A percentile compares a stretch with the other conserved stretches of the same genome.
Evolutionary conservation across 306 rosid species (phyloP).

Genomic region (Prunus kanzakura): DNA sequence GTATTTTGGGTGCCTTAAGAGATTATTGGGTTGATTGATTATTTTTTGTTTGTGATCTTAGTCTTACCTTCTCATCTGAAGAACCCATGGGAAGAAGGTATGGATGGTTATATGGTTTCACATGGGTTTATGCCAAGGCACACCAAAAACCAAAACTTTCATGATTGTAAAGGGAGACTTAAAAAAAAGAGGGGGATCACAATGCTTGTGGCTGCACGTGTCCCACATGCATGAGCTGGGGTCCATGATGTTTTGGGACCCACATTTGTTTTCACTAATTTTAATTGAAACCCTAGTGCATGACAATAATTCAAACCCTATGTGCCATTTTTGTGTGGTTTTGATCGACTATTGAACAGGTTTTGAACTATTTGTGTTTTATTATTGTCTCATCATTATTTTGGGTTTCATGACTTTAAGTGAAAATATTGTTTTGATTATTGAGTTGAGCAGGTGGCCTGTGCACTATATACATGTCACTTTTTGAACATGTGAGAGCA

Average conservation of each 20-base stretch:
- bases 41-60: neutral
- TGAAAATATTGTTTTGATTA: neutral
- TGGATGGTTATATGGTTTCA: constrained; percentile 44
- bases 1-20: neutral
- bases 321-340: neutral
- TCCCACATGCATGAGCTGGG: constrained; percentile 51
- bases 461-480: no score
- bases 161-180: constrained; percentile 22
- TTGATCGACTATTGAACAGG: neutral
- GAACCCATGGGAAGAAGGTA: constrained; percentile 31
- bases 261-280: neutral
- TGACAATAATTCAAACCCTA: neutral
- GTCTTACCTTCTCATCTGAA: neutral
- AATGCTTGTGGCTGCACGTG: constrained; percentile 52
- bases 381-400: neutral
- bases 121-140: constrained; percentile 52
- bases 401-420: neutral
- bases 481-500: no score
- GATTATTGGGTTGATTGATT: neutral
- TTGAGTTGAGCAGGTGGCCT: neutral
- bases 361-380: neutral
- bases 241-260: constrained; percentile 17
- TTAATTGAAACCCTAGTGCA: neutral
- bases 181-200: constrained; percentile 20
- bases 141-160: constrained; percentile 40